A percentile compares a stretch with the other conserved stretches of the same genome.
Evolutionary conservation across 2,329 filamentous ascomycete species (phyloP).

Genomic region (Cryoendolithus antarcticus): DNA sequence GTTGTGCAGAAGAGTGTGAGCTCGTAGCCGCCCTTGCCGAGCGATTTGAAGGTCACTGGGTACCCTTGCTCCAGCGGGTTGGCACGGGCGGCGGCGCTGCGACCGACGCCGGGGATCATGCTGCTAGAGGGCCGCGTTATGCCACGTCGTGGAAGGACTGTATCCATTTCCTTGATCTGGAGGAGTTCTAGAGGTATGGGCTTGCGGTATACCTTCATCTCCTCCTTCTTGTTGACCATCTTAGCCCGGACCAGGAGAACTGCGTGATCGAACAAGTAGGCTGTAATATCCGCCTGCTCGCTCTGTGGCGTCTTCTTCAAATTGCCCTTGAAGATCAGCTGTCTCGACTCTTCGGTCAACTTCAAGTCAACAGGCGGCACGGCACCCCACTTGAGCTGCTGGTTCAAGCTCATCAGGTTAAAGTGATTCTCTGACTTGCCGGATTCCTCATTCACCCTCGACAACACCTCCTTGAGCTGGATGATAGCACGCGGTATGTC

Average conservation of each 20-base stretch:
- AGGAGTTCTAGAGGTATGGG: conserved; percentile 90
- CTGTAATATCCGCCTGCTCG: conserved; percentile 69
- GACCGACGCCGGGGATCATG: conserved; percentile 49
- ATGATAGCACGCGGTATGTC: conserved; percentile 83
- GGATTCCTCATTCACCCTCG: conserved; percentile 83
- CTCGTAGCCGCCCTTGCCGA: conserved; percentile 93
- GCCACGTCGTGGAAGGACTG: conserved; percentile 71
- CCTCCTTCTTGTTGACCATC: conserved; percentile 81
- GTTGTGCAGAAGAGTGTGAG: conserved; percentile 78
- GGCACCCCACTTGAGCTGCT: conserved; percentile 79
- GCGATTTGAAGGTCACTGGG: conserved; percentile 90
- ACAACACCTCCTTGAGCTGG: conserved; percentile 76
- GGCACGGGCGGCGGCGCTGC: conserved; percentile 38
- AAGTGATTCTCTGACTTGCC: conserved; percentile 97
- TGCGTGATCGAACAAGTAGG: conserved; percentile 92
- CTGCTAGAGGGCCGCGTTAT: conserved; percentile 77
- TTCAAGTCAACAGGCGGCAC: conserved; percentile 89
- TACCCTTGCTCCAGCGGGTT: conserved; percentile 59
- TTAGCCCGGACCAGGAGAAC: conserved; percentile 86
- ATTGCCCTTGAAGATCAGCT: conserved; percentile 85
- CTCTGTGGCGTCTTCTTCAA: conserved; percentile 89
- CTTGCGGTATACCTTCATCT: conserved; percentile 88
- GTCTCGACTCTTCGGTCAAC: conserved; percentile 82
- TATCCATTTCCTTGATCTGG: conserved; percentile 93
- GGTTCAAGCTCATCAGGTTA: conserved; percentile 82